Conservation (phyloP, 2,329 filamentous ascomycete species). For the Paracamarosporium sp. region DNA sequence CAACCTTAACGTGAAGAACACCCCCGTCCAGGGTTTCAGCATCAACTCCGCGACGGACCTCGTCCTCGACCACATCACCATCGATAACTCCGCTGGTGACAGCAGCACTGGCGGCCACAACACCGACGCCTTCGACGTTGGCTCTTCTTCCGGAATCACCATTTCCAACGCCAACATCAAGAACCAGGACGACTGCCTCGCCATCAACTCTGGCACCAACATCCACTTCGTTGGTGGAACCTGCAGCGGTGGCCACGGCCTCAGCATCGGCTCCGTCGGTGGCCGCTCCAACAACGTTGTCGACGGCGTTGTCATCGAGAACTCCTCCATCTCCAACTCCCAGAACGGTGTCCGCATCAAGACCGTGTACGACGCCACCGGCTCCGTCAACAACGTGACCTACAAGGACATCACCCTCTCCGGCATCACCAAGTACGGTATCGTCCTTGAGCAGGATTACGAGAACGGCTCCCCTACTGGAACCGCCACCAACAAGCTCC, state of each 20-base stretch:
- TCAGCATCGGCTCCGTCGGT: slow-evolving; percentile 67
- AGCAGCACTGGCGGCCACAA: slow-evolving; percentile 50
- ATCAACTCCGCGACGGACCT: slow-evolving; percentile 54
- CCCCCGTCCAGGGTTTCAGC: slow-evolving; percentile 61
- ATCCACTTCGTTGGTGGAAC: slow-evolving; percentile 48
- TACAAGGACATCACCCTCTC: slow-evolving; percentile 56
- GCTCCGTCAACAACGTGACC: slow-evolving; percentile 56
- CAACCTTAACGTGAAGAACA: slow-evolving; percentile 60
- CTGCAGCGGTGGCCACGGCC: slow-evolving; percentile 62
- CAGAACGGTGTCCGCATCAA: slow-evolving; percentile 67
- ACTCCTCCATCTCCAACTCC: slow-evolving; percentile 58
- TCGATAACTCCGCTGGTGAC: slow-evolving; percentile 65
- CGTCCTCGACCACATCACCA: slow-evolving; percentile 58
- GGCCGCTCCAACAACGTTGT: slow-evolving; percentile 63
- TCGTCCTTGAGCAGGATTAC: slow-evolving; percentile 62
- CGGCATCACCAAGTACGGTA: slow-evolving; percentile 57
- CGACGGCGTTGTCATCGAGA: slow-evolving; percentile 58
- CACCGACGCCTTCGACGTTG: slow-evolving; percentile 66
- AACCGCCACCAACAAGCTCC: slow-evolving; percentile 55
- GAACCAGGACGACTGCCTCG: slow-evolving; percentile 68
- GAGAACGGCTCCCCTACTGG: slow-evolving; percentile 54
- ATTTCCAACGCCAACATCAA: slow-evolving; percentile 60
- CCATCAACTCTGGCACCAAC: slow-evolving; percentile 62
- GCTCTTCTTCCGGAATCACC: slow-evolving; percentile 54
- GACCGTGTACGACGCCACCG: slow-evolving; percentile 60